Evolutionary conservation across 164 flowering plant species (phyloP), one percentile per base, ranked within the genome.

Genomic region (Aristolochia californica): DNA sequence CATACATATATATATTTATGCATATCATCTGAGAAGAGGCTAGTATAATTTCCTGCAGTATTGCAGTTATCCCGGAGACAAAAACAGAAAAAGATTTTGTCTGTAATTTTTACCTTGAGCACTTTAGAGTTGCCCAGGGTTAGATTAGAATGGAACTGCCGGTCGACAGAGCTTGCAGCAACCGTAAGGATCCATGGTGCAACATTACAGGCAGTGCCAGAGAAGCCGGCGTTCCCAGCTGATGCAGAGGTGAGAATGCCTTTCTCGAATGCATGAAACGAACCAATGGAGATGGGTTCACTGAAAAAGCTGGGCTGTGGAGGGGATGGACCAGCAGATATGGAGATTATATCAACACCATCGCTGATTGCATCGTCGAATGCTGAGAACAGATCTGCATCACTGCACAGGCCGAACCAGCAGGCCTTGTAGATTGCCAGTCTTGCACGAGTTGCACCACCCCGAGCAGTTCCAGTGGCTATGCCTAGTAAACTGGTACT

Each of bases 351-450:
- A 28, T 70, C 73, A 2, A 70, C 73, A 0, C 69, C 66, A 23
- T 70, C 70, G 2, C 45, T n/a, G 30, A 50, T 62, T 1, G 70
- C 70, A 14, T 70, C 74, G 30, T 70, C 67, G 27, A 66, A 70
- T 0, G 70, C 74, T 0, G 70, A 58, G 25, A 66, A 49, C 28
- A 66, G 11, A 43, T 66, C 73, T 5, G 55, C 61, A 23, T 30
- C 48, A 3, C 38, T 5, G 38, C 70, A 70, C 5, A 40, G 0
- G 63, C 85, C 79, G n/a, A 24, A 23, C 66, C 61, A 55, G 45
- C 74, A 66, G 1, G 80, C 96, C 64, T 83, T 88, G 73, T 88
- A 88, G 56, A 69, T 64, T 5, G 93, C 93, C 0, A 88, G 63
- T 16, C 93, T 80, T 0, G 93, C 88, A 0, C 71, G 56, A 0